Evolutionary conservation across 2,329 filamentous ascomycete genomes (phyloP), one percentile per base, ranked within the genome.

Genomic region (Leptographium galeiforme): DNA sequence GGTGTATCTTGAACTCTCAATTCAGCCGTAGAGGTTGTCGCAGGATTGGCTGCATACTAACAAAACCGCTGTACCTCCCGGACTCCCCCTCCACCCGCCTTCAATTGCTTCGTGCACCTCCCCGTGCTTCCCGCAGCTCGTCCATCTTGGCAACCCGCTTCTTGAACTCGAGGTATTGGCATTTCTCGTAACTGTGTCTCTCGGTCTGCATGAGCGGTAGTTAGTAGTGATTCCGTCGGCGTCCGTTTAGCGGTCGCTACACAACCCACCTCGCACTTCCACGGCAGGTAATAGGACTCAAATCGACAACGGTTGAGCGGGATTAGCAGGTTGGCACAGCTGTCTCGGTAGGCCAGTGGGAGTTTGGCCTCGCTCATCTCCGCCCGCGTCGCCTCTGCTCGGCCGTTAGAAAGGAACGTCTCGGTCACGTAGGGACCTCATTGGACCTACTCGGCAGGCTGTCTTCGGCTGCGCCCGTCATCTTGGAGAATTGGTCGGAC

Each of bases 141-240:
- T 97, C 83, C 93, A 98, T 98, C 83, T 95, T 97, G 66, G 86
- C 88, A 60, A 98, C 93, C 55, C 93, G 84, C 79, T 91, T 89
- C 82, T 95, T 95, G 78, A 98, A 98, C 70, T 97, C 93, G 60
- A 87, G 87, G 72, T 98, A 98, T 67, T 98, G 93, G 81, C 93
- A 98, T 71, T 97, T 97, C 70, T 98, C 93, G 77, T 98, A 98
- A 66, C 84, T 85, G 73, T 98, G 93, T 75, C 93, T 79, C 77
- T 98, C 93, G 69, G 89, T 83, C 93, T 97, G 66, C 13, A n/a
- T 19, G 10, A 7, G 25, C 25, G 25, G 25, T 25, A 25, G 5
- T 25, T 25, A 25, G 25, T 25, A 25, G 25, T 3, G 25, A 25
- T 25, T 25, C 25, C 25, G 25, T 25, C 25, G 25, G 25, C 25